Evolutionary conservation across 768 basidiomycete species (phyloP), one percentile per base, ranked within the genome.

Genomic region (Phaeolepiota aurea): DNA sequence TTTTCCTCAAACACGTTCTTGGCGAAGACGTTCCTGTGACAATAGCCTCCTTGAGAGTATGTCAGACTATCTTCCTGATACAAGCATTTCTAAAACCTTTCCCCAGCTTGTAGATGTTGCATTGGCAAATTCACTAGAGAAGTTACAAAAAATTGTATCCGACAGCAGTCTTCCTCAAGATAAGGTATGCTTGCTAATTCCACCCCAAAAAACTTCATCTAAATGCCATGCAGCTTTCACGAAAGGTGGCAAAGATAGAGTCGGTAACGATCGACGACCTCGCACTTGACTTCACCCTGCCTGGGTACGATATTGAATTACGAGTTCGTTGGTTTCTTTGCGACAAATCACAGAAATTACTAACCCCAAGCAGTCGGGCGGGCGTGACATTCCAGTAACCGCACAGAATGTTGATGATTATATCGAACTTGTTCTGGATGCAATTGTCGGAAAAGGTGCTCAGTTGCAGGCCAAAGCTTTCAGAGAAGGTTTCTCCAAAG

Each of bases 231-330:
- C 41, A 81, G 72, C 61, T 79, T 19, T 64, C 69, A 35, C 69
- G 72, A 44, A 81, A 82, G 51, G 62, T 78, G 36, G 68, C 72
- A 33, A 54, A 71, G 47, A 68, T 78, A 56, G 76, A 82, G 55
- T 61, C 77, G 44, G 67, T 85, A 25, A 78, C 71, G 15, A 67
- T 98, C 13, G 85, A 88, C 47, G 93, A 98, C 54, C 76, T 99
- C 22, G 79, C 86, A 0, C 74, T 99, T 14, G 96, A 99, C 63
- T 99, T 98, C 61, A 97, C 94, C 5, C 71, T 98, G 13, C 96
- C 96, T 5, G 96, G 96, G 11, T 92, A 94, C 55, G 82, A 92
- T 54, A 86, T 98, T 43, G 90, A 96, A 58, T 72, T 98, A 20
- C 77, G 78, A 57, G 91, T 89, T 55, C 43, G 78, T 59, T 23